Conservation (phyloP, 208 protist genomes). For the Angomonas desouzai region DNA sequence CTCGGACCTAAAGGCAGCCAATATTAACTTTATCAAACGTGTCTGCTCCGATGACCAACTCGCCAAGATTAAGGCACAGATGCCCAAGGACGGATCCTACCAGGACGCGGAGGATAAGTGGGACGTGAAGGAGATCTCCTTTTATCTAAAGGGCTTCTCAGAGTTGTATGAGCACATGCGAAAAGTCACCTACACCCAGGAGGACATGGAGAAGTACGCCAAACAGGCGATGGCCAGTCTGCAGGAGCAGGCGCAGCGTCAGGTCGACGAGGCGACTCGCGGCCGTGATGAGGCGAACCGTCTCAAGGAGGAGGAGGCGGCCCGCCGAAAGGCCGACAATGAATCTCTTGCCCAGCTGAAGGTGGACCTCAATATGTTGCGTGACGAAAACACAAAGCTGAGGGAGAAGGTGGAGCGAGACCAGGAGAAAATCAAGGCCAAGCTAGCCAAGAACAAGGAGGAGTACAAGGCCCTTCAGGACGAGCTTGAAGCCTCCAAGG, state of each 20-base stretch:
- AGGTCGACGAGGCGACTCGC: slow-evolving; percentile 63
- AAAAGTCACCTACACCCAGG: slow-evolving; percentile 74
- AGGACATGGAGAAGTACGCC: slow-evolving; percentile 87
- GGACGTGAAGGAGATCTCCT: slow-evolving; percentile 85
- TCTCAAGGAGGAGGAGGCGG: slow-evolving; percentile 69
- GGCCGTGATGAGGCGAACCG: slow-evolving; percentile 60
- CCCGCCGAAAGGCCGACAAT: slow-evolving; percentile 53
- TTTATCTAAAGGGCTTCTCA: slow-evolving; percentile 71
- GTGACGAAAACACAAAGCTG: slow-evolving; percentile 82
- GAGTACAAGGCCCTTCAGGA: slow-evolving; percentile 73
- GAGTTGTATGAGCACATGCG: slow-evolving; percentile 75
- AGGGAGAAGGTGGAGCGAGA: slow-evolving; percentile 89
- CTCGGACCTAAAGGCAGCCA: slow-evolving; percentile 61
- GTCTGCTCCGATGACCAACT: slow-evolving; percentile 75
- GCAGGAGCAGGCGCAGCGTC: slow-evolving; percentile 66
- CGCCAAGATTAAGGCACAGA: slow-evolving; percentile 43
- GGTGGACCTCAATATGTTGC: slow-evolving; percentile 67
- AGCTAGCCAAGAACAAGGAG: slow-evolving; percentile 76
- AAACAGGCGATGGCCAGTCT: slow-evolving; percentile 49
- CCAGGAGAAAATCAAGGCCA: slow-evolving; percentile 89
- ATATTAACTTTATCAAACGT: slow-evolving; percentile 87
- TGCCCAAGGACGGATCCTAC: slow-evolving; percentile 66
- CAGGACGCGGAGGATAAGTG: slow-evolving; percentile 63
- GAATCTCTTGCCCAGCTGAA: slow-evolving; percentile 73
- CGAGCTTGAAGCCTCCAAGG: slow-evolving; percentile 55